Evolutionary conservation across 176 grass and related monocot genomes (phyloP), one percentile per base, ranked within the genome.

Genomic region (Raddia distichophylla): DNA sequence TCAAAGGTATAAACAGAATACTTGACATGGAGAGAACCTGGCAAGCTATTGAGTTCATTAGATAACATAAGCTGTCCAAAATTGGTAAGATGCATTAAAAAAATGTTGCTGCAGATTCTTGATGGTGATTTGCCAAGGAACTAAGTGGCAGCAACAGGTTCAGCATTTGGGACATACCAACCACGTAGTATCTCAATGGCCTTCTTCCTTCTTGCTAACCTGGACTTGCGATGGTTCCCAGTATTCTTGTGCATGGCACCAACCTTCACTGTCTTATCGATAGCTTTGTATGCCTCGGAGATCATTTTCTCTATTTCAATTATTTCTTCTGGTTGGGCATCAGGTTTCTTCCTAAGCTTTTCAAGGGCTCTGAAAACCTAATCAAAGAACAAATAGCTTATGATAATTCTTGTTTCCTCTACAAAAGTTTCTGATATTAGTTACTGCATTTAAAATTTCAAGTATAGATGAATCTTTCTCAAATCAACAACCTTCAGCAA

Each of bases 191-290:
- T 86, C 60, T 95, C 84, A 12, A 98, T 87, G 49, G 90, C 79
- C 81, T 86, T 95, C 96, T 93, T 98, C 67, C 86, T 77, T 77
- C 96, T 93, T 55, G 93, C 92, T 3, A 98, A 52, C 58, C 86
- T 90, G 34, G 96, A 98, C 82, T 98, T 98, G 43, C 96, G 86
- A 63, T 89, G 93, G 14, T 88, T 88, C 55, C 85, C 96, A 1
- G 90, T 94, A 57, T 98, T 98, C 82, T 87, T 91, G 73, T 98
- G 96, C 64, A 95, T n/a, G 14, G 93, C 90, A 18, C 96, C 96
- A 37, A 88, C 90, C 69, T 91, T 86, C 17, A 95, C 88, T 37
- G 96, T 94, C 89, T 91, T 98, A 64, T 98, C 96, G 11, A 98
- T 95, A 62, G 82, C 80, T 56, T 94, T 95, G 79, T 93, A 98